Base-by-base conservation (phyloP, 441 rosid genomes). In the Gossypium schwendimanii region DNA sequence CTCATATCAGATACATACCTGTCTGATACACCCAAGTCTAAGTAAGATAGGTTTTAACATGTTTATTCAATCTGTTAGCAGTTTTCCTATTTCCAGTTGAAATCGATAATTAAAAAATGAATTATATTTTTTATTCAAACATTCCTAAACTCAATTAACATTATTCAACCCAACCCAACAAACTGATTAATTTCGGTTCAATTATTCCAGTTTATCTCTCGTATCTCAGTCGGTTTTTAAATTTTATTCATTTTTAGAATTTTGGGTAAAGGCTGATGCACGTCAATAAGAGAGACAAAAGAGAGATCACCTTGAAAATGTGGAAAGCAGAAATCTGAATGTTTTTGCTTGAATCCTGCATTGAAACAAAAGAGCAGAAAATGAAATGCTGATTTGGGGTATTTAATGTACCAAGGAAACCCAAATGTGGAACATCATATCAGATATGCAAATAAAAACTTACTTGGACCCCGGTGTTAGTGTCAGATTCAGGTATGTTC, bases 301-400 rank as follows among this genome's bases (percentile, higher is more conserved):
- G 73, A 47, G 18, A 58, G 1, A 39, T 17, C 80, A 95, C 99
- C 94, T 95, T 95, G 81, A 95, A 95, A 81, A 95, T 92, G 84
- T 95, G 97, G 80, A 95, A 95, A 77, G 99, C 98, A 5, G 92
- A 83, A 59, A 91, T 86, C 82, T 88, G 97, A 71, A 95, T 95
- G 72, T 91, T 95, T 85, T 89, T 91, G 90, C 98, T 95, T 0
- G 98, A 87, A 76, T 95, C 99, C 98, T 95, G 90, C 77, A 65
- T 24, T 12, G 23, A 28, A 33, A 52, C n/a, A 36, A 50, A n/a
- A 33, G 39, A 53, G 17, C 8, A 18, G 31, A 72, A 45, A 62
- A 39, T 39, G 8, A 14, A 36, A 62, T 7, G 52, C 41, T 20
- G 20, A 50, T 4, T 31, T 17, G 5, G 10, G 45, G 15, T n/a